phyloP scores from a whole-genome alignment of 306 rosid species.

The Quercus alba region DNA sequence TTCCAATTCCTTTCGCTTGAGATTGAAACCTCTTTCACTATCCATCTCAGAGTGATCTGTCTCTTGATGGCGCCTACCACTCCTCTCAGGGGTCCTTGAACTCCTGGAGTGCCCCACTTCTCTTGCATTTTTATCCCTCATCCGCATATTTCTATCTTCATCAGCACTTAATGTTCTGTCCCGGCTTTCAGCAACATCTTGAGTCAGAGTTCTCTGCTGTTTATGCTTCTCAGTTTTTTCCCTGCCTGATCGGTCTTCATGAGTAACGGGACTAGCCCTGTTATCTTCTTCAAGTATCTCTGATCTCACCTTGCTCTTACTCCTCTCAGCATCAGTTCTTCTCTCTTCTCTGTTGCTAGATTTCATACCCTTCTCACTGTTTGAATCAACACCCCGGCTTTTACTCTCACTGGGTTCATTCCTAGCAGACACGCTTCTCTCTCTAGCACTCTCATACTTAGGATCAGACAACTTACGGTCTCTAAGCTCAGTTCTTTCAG shows the following conservation, averaged over 20 bases:
- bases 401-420: conserved; percentile 71
- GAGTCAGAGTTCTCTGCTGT: conserved; percentile 54
- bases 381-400: conserved; percentile 45
- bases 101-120: conserved; percentile 54
- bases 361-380: conserved; percentile 49
- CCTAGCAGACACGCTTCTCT: conserved; percentile 56
- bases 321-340: conserved; percentile 67
- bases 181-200: conserved; percentile 59
- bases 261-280: conserved; percentile 35
- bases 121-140: conserved; percentile 60
- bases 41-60: conserved; percentile 59
- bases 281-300: conserved; percentile 56
- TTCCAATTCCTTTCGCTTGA: conserved; percentile 76
- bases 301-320: conserved; percentile 63
- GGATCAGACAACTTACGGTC: conserved; percentile 52
- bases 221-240: conserved; percentile 66
- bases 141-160: conserved; percentile 53
- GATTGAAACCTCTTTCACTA: conserved; percentile 54
- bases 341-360: conserved; percentile 62
- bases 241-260: conserved; percentile 56
- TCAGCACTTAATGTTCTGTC: conserved; percentile 58
- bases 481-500: conserved; percentile 55
- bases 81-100: conserved; percentile 84
- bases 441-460: conserved; percentile 60
- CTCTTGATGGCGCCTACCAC: conserved; percentile 66